Evolutionary conservation across 441 rosid species (phyloP).

Genomic region (Adansonia grandidieri): DNA sequence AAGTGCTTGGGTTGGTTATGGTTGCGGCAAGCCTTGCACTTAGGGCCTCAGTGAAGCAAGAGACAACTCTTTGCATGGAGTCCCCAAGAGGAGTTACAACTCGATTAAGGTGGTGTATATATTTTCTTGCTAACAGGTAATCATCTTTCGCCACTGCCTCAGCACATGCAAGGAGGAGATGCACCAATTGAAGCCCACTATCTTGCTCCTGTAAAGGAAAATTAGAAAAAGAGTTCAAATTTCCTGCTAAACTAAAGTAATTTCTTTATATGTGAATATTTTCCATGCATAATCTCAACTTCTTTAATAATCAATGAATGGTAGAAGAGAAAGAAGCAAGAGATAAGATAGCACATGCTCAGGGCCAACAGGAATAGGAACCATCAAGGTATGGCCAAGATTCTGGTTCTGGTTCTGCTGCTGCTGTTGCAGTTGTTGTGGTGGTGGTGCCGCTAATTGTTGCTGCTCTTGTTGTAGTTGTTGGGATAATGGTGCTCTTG

Average conservation of each 20-base stretch:
- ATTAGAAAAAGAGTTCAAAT: not conserved
- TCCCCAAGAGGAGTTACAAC: constrained; percentile 61
- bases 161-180: constrained; percentile 64
- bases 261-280: not conserved
- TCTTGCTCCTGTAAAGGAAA: constrained; percentile 51
- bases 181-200: constrained; percentile 65
- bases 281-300: not conserved
- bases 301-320: not conserved
- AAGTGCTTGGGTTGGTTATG: constrained; percentile 38
- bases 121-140: constrained; percentile 56
- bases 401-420: constrained; percentile 30
- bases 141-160: constrained; percentile 67
- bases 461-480: constrained; percentile 44
- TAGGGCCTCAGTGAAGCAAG: constrained; percentile 66
- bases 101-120: constrained; percentile 55
- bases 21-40: constrained; percentile 56
- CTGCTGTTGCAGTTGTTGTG: constrained; percentile 2
- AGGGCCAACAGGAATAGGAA: constrained; percentile 44
- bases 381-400: constrained; percentile 45
- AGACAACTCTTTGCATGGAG: constrained; percentile 65
- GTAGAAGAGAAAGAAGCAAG: not conserved
- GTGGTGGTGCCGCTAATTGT: constrained; percentile 15
- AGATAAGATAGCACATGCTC: constrained; percentile 44
- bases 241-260: not conserved
- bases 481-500: constrained; percentile 39